Percentiles rank a stretch among this genome's conserved stretches.
Evolutionary conservation across 768 basidiomycete species (phyloP).

Genomic region (Mycena chlorophos): DNA sequence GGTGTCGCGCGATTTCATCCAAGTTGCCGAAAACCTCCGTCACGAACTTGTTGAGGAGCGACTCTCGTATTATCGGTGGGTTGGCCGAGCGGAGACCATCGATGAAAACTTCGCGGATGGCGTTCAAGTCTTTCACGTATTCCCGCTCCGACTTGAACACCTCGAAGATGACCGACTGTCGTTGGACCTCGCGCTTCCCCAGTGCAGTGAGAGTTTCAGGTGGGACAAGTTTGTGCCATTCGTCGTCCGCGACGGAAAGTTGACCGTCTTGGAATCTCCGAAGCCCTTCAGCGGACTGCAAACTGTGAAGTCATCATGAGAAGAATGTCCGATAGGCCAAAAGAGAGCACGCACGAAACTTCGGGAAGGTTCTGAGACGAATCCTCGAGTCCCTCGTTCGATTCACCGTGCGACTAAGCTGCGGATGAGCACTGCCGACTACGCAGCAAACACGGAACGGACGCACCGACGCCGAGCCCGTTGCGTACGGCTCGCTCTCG

Average conservation of each 20-base stretch:
- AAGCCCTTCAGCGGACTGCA: constrained; percentile 64
- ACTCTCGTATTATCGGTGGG: constrained; percentile 64
- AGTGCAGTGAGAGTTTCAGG: constrained; percentile 67
- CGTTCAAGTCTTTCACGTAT: constrained; percentile 79
- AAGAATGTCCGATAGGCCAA: constrained; percentile 10
- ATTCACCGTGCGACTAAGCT: constrained; percentile 29
- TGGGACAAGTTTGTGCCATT: constrained; percentile 83
- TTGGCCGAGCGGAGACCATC: constrained; percentile 57
- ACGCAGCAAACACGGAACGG: not conserved
- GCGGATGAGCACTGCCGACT: constrained; percentile 7
- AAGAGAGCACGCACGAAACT: constrained; percentile 37
- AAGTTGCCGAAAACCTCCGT: constrained; percentile 85
- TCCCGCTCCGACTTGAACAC: constrained; percentile 84
- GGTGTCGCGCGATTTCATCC: constrained; percentile 62
- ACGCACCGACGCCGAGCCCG: constrained; percentile 36
- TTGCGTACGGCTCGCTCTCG: constrained; percentile 35
- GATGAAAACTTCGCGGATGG: constrained; percentile 75
- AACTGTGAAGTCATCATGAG: constrained; percentile 40
- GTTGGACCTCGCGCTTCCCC: constrained; percentile 73
- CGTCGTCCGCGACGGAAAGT: constrained; percentile 67
- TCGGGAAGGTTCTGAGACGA: constrained; percentile 36
- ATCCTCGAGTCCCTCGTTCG: constrained; percentile 25
- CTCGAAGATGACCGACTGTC: constrained; percentile 88
- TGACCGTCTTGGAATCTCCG: constrained; percentile 67
- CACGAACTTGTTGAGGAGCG: constrained; percentile 64